phyloP scores from a whole-genome alignment of 139 green algal genomes.

The Chlorella sp. region DNA sequence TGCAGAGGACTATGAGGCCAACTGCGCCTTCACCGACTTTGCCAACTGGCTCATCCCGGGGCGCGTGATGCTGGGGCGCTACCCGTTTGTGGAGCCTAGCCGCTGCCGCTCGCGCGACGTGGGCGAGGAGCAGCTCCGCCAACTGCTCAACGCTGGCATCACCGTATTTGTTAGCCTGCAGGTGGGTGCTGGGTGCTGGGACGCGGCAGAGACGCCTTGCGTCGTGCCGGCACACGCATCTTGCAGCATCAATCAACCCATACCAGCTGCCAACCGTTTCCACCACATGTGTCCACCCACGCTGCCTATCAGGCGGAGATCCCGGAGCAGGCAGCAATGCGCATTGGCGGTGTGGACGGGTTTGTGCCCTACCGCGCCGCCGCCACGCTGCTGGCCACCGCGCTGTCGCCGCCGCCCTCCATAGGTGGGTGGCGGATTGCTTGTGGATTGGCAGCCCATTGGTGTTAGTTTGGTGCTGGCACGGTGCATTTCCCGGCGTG shows the following conservation, averaged over 20 bases:
- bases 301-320: constrained; percentile 73
- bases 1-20: constrained; percentile 65
- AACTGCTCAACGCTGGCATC: constrained; percentile 75
- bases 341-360: constrained; percentile 74
- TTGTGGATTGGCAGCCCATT: too few relatives aligned
- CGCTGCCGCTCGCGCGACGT: constrained; percentile 50
- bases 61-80: constrained; percentile 81
- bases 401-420: constrained; percentile 47
- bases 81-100: constrained; percentile 87
- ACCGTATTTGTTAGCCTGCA: constrained; percentile 86
- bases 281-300: too few relatives aligned
- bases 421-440: constrained; percentile 21
- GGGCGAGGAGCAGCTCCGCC: constrained; percentile 76
- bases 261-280: too few relatives aligned
- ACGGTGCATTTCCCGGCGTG: too few relatives aligned
- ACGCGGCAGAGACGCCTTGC: too few relatives aligned
- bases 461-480: too few relatives aligned
- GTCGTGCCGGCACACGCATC: neutral
- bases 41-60: constrained; percentile 91
- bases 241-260: too few relatives aligned
- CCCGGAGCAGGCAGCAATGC: constrained; percentile 76
- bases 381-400: constrained; percentile 54
- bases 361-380: constrained; percentile 87
- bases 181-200: constrained; percentile 57
- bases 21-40: constrained; percentile 69